phyloP scores from a whole-genome alignment of 345 rosid genomes.

The Physaria fendleri region DNA sequence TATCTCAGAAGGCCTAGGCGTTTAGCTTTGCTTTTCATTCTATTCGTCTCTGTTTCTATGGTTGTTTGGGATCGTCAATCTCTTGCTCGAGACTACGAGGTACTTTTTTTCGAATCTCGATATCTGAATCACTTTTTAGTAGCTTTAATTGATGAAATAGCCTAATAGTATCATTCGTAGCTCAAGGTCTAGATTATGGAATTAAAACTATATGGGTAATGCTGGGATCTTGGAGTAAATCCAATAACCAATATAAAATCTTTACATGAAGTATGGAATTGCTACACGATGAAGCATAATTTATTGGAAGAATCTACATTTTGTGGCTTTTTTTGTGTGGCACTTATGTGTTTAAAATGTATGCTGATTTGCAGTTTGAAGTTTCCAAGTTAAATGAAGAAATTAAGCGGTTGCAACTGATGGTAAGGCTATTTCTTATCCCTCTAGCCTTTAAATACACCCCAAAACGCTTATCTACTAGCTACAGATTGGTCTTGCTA shows the following conservation, averaged over 20 bases:
- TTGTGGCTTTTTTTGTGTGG: background rate
- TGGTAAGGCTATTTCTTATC: conserved; percentile 18
- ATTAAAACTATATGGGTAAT: background rate
- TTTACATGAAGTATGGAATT: background rate
- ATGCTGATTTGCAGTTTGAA: conserved; percentile 24
- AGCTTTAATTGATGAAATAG: too few relatives aligned
- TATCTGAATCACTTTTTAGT: too few relatives aligned
- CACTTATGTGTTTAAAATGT: background rate
- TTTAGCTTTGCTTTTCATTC: conserved; percentile 56
- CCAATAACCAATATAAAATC: background rate
- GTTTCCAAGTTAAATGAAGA: conserved; percentile 26
- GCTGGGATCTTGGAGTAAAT: background rate
- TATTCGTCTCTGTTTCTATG: conserved; percentile 49
- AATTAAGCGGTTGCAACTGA: conserved; percentile 24
- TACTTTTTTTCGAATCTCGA: background rate
- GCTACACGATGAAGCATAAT: background rate
- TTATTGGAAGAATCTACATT: background rate
- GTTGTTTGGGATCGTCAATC: conserved; percentile 90
- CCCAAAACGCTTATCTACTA: too few relatives aligned
- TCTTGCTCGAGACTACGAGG: conserved; percentile 69
- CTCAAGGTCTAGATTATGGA: background rate
- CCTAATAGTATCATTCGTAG: too few relatives aligned
- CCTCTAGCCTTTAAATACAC: background rate
- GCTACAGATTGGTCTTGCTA: too few relatives aligned
- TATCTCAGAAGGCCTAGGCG: conserved; percentile 70